These are phyloP conservation scores for Penicillium sp. DNA, from an alignment of 2,329 filamentous ascomycete species.

Conservation along the genomic window DNA sequence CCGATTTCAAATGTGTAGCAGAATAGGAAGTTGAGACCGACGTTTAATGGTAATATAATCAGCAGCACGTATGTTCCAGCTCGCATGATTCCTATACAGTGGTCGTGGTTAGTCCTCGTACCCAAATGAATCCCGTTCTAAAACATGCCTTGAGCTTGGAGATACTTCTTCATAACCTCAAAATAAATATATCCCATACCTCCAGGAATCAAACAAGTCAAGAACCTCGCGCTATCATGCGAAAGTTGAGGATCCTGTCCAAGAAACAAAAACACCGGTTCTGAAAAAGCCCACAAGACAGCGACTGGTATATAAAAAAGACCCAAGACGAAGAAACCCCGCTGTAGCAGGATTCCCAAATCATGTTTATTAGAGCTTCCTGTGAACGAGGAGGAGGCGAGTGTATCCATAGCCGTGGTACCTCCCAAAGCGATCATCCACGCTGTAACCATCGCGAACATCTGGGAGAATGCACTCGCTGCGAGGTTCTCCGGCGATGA, in stretches of 20 bases:
- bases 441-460: constrained; percentile 87
- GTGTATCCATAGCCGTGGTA: constrained; percentile 79
- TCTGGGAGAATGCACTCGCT: constrained; percentile 82
- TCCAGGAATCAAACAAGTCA: constrained; percentile 72
- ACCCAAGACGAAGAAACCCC: constrained; percentile 69
- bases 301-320: constrained; percentile 71
- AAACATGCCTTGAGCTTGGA: constrained; percentile 54
- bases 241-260: constrained; percentile 79
- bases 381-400: constrained; percentile 80
- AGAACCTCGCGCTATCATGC: constrained; percentile 67
- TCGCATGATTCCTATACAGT: constrained; percentile 55
- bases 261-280: constrained; percentile 68
- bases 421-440: constrained; percentile 85
- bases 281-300: constrained; percentile 70
- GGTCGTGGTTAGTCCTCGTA: background rate
- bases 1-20: constrained; percentile 69
- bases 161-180: constrained; percentile 66
- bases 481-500: constrained; percentile 76
- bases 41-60: constrained; percentile 60
- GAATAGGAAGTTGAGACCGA: constrained; percentile 62
- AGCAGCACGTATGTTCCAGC: constrained; percentile 62
- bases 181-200: constrained; percentile 87
- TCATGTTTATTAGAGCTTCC: constrained; percentile 75
- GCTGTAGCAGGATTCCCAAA: constrained; percentile 73
- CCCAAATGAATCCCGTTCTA: background rate